Percentiles rank a stretch among this genome's conserved stretches.
phyloP scores from a whole-genome alignment of 441 rosid species.

The Biscutella laevigata region DNA sequence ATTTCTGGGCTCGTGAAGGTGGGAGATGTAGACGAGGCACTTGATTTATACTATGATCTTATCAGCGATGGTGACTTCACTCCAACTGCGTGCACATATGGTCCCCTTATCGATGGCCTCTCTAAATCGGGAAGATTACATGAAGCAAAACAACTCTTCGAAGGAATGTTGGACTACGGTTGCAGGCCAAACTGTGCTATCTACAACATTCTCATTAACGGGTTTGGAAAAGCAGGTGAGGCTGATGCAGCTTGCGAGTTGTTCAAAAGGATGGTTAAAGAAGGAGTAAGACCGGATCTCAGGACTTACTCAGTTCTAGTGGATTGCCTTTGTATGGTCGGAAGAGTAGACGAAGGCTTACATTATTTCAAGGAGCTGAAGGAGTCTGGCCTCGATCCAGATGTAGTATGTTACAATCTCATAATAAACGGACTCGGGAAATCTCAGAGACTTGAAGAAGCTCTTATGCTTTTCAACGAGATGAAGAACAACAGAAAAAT shows the following conservation, averaged over 20 bases:
- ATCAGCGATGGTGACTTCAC: conserved; percentile 53
- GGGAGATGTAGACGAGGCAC: conserved; percentile 50
- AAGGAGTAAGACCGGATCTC: conserved; percentile 85
- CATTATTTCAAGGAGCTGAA: conserved; percentile 58
- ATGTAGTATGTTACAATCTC: conserved; percentile 63
- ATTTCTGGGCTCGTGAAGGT: conserved; percentile 63
- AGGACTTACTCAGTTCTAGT: conserved; percentile 74
- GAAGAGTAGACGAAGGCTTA: conserved; percentile 72
- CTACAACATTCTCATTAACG: conserved; percentile 79
- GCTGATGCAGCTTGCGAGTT: conserved; percentile 56
- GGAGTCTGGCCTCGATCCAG: conserved; percentile 56
- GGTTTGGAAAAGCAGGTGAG: conserved; percentile 73
- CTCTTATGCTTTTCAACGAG: conserved; percentile 57
- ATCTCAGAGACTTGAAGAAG: conserved; percentile 56
- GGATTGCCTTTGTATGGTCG: conserved; percentile 54
- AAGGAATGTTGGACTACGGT: conserved; percentile 68
- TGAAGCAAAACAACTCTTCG: conserved; percentile 61
- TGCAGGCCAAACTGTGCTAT: conserved; percentile 79
- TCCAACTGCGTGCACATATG: conserved; percentile 79
- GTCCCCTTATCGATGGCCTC: conserved; percentile 79
- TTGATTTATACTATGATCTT: conserved; percentile 65
- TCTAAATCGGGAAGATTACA: conserved; percentile 52
- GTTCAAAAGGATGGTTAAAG: conserved; percentile 60
- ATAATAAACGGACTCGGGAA: conserved; percentile 79
- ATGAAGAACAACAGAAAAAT: conserved; percentile 50